Conservation (phyloP, 225 moss, liverwort and hornwort species). For the Physcomitrellopsis africana region DNA sequence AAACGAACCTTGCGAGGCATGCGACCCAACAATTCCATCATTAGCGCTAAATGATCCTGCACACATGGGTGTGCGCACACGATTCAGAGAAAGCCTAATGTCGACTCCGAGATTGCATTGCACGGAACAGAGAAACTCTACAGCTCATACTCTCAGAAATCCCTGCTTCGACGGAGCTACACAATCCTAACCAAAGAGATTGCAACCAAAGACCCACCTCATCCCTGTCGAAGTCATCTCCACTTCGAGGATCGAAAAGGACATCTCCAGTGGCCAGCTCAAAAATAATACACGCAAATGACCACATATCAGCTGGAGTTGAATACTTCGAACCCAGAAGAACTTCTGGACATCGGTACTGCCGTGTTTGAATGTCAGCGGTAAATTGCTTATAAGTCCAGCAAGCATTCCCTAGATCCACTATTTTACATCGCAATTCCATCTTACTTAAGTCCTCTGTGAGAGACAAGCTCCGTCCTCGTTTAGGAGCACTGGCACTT, state of each 20-base stretch:
- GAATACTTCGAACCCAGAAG: slow-evolving; percentile 82
- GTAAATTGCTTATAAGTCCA: slow-evolving; percentile 96
- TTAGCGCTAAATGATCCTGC: slow-evolving; percentile 98
- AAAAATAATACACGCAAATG: slow-evolving; percentile 91
- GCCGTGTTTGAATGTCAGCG: slow-evolving; percentile 92
- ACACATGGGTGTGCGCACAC: slow-evolving; percentile 21
- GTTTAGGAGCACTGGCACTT: slow-evolving; percentile 16
- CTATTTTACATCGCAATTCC: slow-evolving; percentile 95
- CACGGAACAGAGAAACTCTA: no score
- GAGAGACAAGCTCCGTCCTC: slow-evolving; percentile 40
- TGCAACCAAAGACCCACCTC: slow-evolving; percentile 53
- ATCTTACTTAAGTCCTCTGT: slow-evolving; percentile 42
- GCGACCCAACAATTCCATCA: slow-evolving; percentile 98
- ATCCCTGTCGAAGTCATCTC: slow-evolving; percentile 84
- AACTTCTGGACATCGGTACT: slow-evolving; percentile 97
- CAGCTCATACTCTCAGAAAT: neutral
- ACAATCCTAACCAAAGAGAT: neutral
- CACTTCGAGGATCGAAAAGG: slow-evolving; percentile 93
- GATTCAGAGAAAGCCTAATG: slow-evolving; percentile 3
- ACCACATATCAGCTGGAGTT: slow-evolving; percentile 95
- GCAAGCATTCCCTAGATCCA: slow-evolving; percentile 96
- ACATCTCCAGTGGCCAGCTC: slow-evolving; percentile 97
- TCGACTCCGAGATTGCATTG: neutral
- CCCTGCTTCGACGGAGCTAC: neutral
- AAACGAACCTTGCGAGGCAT: slow-evolving; percentile 90